Conservation (phyloP, 495 filamentous ascomycete species). For the Cenococcum geophilum region DNA sequence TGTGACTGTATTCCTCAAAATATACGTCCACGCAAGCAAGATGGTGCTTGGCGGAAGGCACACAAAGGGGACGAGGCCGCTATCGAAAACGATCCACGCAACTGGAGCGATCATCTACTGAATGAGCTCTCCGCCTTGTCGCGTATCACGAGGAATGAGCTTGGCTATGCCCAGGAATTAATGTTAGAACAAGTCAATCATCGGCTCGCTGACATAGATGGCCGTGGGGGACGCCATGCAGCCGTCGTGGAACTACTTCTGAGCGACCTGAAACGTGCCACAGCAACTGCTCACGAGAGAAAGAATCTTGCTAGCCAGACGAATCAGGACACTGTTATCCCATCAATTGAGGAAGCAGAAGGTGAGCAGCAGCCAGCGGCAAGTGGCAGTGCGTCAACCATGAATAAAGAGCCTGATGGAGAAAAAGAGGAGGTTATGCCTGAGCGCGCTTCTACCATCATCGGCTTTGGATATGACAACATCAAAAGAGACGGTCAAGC, state of each 20-base stretch:
- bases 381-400: background rate
- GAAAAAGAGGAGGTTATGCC: background rate
- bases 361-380: background rate
- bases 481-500: no score
- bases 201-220: background rate
- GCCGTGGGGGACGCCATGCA: background rate
- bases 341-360: background rate
- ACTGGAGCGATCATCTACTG: background rate
- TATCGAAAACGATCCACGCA: background rate
- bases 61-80: background rate
- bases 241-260: background rate
- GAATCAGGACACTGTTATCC: background rate
- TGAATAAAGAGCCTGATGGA: background rate
- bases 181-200: background rate
- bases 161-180: background rate
- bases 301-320: background rate
- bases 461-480: no score
- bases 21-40: background rate
- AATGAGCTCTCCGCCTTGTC: background rate
- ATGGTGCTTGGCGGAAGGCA: background rate
- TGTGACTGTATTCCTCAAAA: background rate
- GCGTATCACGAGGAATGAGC: background rate
- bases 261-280: background rate
- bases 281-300: background rate
- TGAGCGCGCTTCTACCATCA: no score